Percentiles rank a stretch among this genome's conserved stretches.
Conservation (phyloP, 495 filamentous ascomycete species). For the Penicillium simplicissimum region DNA sequence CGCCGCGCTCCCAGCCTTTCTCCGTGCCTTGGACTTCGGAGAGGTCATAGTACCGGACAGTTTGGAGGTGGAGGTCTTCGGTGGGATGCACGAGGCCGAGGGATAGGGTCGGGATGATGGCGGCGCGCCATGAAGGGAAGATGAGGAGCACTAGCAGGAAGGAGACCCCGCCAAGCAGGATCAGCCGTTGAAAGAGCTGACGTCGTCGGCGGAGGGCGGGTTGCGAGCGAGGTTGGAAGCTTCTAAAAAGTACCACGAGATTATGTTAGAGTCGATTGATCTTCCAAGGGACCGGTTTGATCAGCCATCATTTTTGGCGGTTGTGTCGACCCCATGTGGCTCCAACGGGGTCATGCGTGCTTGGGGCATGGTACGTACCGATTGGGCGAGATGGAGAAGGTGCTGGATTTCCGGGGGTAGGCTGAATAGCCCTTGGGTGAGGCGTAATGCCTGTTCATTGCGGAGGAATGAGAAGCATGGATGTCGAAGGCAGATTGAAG, state of each 20-base stretch:
- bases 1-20: slow-evolving; percentile 90
- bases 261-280: slow-evolving; percentile 10
- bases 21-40: slow-evolving; percentile 85
- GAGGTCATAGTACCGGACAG: slow-evolving; percentile 95
- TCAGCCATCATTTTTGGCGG: slow-evolving; percentile 7
- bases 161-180: slow-evolving; percentile 47
- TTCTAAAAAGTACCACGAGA: slow-evolving; percentile 31
- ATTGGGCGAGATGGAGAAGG: slow-evolving; percentile 87
- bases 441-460: slow-evolving; percentile 64
- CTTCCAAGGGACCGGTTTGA: slow-evolving; percentile 7
- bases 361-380: slow-evolving; percentile 55
- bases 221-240: slow-evolving; percentile 86
- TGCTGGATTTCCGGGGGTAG: slow-evolving; percentile 59
- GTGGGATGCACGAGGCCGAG: slow-evolving; percentile 67
- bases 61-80: slow-evolving; percentile 81
- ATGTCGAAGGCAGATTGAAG: slow-evolving; percentile 18
- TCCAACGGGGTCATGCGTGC: slow-evolving; percentile 4
- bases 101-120: slow-evolving; percentile 61
- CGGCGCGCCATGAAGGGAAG: slow-evolving; percentile 65
- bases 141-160: slow-evolving; percentile 69
- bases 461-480: slow-evolving; percentile 30
- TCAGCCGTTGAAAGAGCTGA: slow-evolving; percentile 71
- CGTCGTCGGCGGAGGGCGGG: slow-evolving; percentile 71
- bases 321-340: neutral
- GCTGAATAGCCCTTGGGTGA: slow-evolving; percentile 75